Evolutionary conservation across 2,329 filamentous ascomycete genomes (phyloP).

Genomic region (Colletotrichum neosansevieriae): DNA sequence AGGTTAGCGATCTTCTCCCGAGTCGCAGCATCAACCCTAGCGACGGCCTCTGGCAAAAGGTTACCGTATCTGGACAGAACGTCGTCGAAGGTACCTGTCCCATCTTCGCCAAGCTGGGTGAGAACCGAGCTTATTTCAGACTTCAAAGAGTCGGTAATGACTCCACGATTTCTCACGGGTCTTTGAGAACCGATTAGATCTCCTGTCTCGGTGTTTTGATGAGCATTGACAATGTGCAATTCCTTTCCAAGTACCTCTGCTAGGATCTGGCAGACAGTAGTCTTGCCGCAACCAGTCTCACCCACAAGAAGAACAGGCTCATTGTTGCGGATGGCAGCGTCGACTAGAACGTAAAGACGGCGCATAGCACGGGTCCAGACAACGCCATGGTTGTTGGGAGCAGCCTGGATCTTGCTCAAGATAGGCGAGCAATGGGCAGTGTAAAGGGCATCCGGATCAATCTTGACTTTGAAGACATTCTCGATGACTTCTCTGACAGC

Average conservation of each 20-base stretch:
- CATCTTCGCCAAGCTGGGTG: conserved; percentile 53
- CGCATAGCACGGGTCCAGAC: conserved; percentile 98
- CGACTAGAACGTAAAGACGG: conserved; percentile 89
- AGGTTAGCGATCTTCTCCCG: conserved; percentile 60
- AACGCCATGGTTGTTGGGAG: conserved; percentile 71
- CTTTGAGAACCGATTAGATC: conserved; percentile 96
- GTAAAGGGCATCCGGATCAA: conserved; percentile 82
- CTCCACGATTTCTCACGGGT: conserved; percentile 86
- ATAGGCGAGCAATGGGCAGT: conserved; percentile 68
- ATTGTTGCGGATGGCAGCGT: conserved; percentile 85
- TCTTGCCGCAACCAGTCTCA: conserved; percentile 98
- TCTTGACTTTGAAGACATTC: conserved; percentile 85
- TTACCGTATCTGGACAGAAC: conserved; percentile 71
- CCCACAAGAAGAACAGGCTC: conserved; percentile 95
- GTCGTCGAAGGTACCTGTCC: conserved; percentile 61
- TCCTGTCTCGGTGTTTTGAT: conserved; percentile 97
- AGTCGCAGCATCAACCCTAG: conserved; percentile 61
- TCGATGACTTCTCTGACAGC: conserved; percentile 92
- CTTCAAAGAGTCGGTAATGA: conserved; percentile 74
- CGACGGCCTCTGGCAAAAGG: conserved; percentile 58
- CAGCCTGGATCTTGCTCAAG: conserved; percentile 61
- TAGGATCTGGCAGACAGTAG: conserved; percentile 92
- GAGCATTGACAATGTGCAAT: conserved; percentile 93
- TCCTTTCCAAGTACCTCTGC: conserved; percentile 82
- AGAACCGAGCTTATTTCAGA: conserved; percentile 68